These are phyloP conservation scores for Pythium scleroteichum DNA, from an alignment of 352 stramenopile genomes.

Conservation along the genomic window DNA sequence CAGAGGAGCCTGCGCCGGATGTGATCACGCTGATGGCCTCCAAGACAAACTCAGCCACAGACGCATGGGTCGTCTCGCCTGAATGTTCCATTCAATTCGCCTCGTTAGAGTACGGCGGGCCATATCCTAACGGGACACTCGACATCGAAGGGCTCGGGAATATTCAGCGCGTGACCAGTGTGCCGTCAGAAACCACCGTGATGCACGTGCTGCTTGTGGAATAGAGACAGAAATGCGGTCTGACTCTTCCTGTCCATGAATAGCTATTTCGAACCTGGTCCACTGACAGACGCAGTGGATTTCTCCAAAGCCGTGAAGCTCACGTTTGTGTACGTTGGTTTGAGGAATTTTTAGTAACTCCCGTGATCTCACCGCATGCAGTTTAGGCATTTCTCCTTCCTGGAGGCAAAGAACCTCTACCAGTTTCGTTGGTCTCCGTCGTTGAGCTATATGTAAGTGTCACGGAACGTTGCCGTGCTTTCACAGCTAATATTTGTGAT, in stretches of 20 bases:
- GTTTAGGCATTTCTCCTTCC: too few species aligned
- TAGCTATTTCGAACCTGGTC: too few species aligned
- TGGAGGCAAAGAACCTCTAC: too few species aligned
- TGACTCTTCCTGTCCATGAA: background rate
- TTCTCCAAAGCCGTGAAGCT: too few species aligned
- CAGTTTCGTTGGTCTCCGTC: too few species aligned
- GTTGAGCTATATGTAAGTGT: too few species aligned
- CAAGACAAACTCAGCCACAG: slow-evolving; percentile 1
- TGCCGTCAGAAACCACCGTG: background rate
- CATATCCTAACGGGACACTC: background rate
- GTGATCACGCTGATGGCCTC: slow-evolving; percentile 15
- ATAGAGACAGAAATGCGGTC: background rate
- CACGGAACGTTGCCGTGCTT: too few species aligned
- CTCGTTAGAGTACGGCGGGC: background rate
- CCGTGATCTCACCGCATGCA: too few species aligned
- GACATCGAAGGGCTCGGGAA: background rate
- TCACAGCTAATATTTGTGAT: too few species aligned
- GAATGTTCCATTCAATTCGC: background rate
- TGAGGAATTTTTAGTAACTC: too few species aligned
- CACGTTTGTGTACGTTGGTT: too few species aligned
- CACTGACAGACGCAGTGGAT: too few species aligned
- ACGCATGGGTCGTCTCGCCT: slow-evolving; percentile 11
- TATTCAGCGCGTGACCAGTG: slow-evolving; percentile 7
- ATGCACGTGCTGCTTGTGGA: background rate
- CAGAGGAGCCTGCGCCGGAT: background rate